Percentiles rank a stretch among this genome's conserved stretches.
These are phyloP conservation scores for Coemansia sp. DNA, from an alignment of 192 early-diverging fungal species.

Conservation along the genomic window DNA sequence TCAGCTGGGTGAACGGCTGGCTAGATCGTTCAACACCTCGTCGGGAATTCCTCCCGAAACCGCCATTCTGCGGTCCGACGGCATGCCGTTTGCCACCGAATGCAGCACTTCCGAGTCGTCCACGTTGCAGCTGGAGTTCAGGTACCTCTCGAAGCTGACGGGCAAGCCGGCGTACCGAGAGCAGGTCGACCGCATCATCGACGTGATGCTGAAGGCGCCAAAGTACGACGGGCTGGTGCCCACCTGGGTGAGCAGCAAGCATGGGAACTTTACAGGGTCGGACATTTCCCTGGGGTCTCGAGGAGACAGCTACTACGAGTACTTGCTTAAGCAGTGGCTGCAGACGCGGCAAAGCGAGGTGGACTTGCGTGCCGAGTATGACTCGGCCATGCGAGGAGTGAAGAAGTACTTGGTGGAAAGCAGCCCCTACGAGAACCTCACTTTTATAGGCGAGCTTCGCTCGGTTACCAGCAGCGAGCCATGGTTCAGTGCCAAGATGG, in stretches of 20 bases:
- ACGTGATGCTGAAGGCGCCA: conserved; percentile 18
- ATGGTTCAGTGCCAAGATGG: conserved; percentile 66
- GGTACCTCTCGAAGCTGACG: conserved; percentile 78
- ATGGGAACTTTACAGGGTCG: conserved; percentile 12
- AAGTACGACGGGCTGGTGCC: conserved; percentile 67
- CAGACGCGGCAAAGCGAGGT: conserved; percentile 69
- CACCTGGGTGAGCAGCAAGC: conserved; percentile 55
- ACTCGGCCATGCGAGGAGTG: conserved; percentile 50
- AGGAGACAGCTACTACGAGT: conserved; percentile 96
- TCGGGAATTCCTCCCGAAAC: conserved; percentile 45
- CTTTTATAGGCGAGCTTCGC: conserved; percentile 33
- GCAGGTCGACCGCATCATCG: conserved; percentile 61
- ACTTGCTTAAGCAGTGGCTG: conserved; percentile 88
- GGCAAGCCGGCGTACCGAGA: conserved; percentile 70
- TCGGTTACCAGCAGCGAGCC: conserved; percentile 57
- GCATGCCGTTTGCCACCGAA: conserved; percentile 14
- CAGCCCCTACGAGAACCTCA: conserved; percentile 19
- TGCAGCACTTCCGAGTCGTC: conserved; percentile 66
- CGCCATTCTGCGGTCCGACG: conserved; percentile 21
- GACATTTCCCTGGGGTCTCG: conserved; percentile 33
- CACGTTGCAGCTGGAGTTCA: conserved; percentile 85
- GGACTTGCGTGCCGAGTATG: conserved; percentile 66
- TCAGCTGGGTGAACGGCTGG: conserved; percentile 72
- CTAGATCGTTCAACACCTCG: conserved; percentile 58
- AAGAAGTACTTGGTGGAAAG: conserved; percentile 31